Base-by-base conservation (phyloP, 2,329 filamentous ascomycete species). In the Neurospora sp. region DNA sequence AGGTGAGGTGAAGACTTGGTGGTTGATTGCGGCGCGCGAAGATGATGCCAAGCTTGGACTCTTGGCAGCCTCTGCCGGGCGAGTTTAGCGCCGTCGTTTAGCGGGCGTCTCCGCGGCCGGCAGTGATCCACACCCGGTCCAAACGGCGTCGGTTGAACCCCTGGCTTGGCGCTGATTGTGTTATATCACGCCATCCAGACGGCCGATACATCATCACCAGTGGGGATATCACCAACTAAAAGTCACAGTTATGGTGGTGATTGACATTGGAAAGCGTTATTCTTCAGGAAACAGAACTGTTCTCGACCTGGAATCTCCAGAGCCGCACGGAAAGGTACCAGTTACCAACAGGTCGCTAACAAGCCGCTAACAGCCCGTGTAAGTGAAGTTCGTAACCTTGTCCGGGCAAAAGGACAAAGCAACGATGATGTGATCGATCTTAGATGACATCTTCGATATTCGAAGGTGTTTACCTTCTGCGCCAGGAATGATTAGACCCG, bases 181-280 rank as follows among this genome's bases (percentile, higher is more conserved):
- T 42, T 67, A 71, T 71, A 71, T 66, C 68, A 71, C 70, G 70
- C 66, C 68, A 71, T 71, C 28, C 28, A 6, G 46, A 11, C 36
- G 23, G 46, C 46, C 46, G 23, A 9, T 28, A 58, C 46, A 38
- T n/a, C 36, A 36, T 58, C 28, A 11, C 33, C 42, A 42, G 28
- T 19, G 39, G 39, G 4, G 13, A 33, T 68, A 28, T 38, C n/a
- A 11, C 19, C n/a, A n/a, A n/a, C n/a, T n/a, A n/a, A n/a, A n/a
- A n/a, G n/a, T n/a, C n/a, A n/a, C n/a, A n/a, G n/a, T n/a, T n/a
- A n/a, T n/a, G 43, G 9, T 52, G 43, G 10, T 23, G 6, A 43
- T 43, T 1, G 17, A 2, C 7, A 13, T 13, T 42, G 5, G 2
- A 15, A 42, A 8, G 4, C 2, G 15, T 17, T 42, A 2, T 42